A percentile compares a stretch with the other conserved stretches of the same genome.
phyloP scores from a whole-genome alignment of 345 rosid genomes.

The Brassica incana region DNA sequence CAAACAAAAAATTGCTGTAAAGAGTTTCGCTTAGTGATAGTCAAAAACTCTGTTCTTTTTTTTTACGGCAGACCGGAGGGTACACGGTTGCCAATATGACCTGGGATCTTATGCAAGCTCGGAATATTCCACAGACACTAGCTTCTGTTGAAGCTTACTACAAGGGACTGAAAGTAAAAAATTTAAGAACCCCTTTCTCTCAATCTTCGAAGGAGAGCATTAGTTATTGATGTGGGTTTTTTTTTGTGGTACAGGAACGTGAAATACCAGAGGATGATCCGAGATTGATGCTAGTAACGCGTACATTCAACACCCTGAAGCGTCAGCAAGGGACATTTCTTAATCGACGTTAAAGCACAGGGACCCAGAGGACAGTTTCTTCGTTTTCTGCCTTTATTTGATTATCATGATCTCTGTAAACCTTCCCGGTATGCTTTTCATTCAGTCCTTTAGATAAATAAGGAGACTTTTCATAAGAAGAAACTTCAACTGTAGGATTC shows the following conservation, averaged over 20 bases:
- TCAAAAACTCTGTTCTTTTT: neutral
- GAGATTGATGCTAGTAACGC: conserved; percentile 56
- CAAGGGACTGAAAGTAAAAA: conserved; percentile 72
- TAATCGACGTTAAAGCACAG: conserved; percentile 8
- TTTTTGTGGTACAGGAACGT: conserved; percentile 52
- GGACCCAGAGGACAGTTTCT: conserved; percentile 1
- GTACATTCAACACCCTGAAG: conserved; percentile 46
- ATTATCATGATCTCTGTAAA: conserved; percentile 23
- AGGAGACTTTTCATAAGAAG: neutral
- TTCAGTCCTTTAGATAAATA: conserved; percentile 24
- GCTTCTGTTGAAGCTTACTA: conserved; percentile 82
- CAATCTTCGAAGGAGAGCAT: too few species aligned
- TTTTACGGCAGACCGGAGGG: conserved; percentile 66
- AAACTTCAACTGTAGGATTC: neutral
- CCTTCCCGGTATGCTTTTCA: neutral
- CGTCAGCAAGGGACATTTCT: conserved; percentile 41
- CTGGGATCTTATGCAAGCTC: conserved; percentile 92
- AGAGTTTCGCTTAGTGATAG: conserved; percentile 4
- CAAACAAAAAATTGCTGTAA: neutral
- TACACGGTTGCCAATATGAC: conserved; percentile 78
- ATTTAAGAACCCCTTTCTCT: neutral
- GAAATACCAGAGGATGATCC: conserved; percentile 84
- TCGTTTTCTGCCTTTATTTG: conserved; percentile 6
- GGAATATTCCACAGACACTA: conserved; percentile 44
- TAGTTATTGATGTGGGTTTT: conserved; percentile 5